Base-by-base conservation (phyloP, 768 basidiomycete species). In the Russula emetica region DNA sequence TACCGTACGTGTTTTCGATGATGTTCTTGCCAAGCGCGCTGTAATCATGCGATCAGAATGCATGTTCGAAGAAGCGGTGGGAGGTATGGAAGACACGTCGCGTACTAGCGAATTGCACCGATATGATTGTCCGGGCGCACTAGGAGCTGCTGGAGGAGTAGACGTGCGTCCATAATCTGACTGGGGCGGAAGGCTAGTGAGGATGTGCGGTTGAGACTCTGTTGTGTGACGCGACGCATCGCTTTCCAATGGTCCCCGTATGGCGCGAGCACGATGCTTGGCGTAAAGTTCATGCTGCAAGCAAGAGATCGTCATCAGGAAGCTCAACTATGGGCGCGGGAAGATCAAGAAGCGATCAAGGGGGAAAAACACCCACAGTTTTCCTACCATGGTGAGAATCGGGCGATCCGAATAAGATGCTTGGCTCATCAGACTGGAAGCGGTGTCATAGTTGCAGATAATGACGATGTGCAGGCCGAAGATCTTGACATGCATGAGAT, bases 401-500 rank as follows among this genome's bases (percentile, higher is more conserved):
- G 66, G 66, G 9, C 66, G 64, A 66, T 67, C 66, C 24, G 66
- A 67, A 57, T 67, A 67, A 10, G 63, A 53, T 22, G 66, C 66
- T 30, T 66, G 66, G 60, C 60, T 66, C 64, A 67, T 66, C 22
- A 67, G 63, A 38, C 16, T 58, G 58, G 34, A 50, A 32, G 66
- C 64, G 18, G 55, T 55, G 30, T 66, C 66, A 32, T 57, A 45
- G 51, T 20, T 55, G 64, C 63, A 61, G 55, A 67, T 55, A 45
- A 67, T 61, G n/a, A 67, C 64, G 64, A 67, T 67, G 66, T 67
- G 55, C 59, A 66, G 20, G 20, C 66, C 66, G 66, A 67, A 61
- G 59, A 67, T 58, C 58, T 66, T 60, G 51, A 67, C 4, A 44
- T 67, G 62, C 40, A 67, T 61, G 14, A 67, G 60, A 32, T 67